phyloP scores from a whole-genome alignment of 2,329 filamentous ascomycete species.

The Cercospora sesami region DNA sequence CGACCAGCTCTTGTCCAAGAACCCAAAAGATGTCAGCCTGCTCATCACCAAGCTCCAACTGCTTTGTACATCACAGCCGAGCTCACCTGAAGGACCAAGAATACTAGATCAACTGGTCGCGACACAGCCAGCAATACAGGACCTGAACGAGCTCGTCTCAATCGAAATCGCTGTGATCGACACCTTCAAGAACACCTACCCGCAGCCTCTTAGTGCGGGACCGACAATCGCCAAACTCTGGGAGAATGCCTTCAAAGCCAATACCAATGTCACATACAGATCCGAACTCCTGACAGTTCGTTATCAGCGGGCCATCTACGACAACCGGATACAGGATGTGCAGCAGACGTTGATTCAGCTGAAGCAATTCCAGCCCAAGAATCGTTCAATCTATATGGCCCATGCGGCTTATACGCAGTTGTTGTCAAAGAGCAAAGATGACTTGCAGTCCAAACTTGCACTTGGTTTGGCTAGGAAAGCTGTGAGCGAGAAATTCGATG shows the following conservation, averaged over 20 bases:
- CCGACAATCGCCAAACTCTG: slow-evolving; percentile 37
- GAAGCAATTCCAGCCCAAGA: slow-evolving; percentile 35
- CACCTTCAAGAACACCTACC: slow-evolving; percentile 30
- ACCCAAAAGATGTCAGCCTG: slow-evolving; percentile 34
- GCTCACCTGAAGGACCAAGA: slow-evolving; percentile 16
- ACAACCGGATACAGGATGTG: slow-evolving; percentile 36
- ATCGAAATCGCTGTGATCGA: slow-evolving; percentile 37
- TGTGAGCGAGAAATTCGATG: slow-evolving; percentile 36
- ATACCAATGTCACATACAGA: slow-evolving; percentile 27
- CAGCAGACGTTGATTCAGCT: slow-evolving; percentile 40
- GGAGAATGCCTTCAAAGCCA: slow-evolving; percentile 35
- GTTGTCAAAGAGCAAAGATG: slow-evolving; percentile 33
- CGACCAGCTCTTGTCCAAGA: slow-evolving; percentile 36
- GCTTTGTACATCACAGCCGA: slow-evolving; percentile 25
- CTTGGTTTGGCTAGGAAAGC: slow-evolving; percentile 36
- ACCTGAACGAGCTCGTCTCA: slow-evolving; percentile 31
- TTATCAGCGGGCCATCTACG: slow-evolving; percentile 35
- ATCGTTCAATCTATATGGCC: slow-evolving; percentile 38
- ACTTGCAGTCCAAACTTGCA: slow-evolving; percentile 35
- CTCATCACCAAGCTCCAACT: slow-evolving; percentile 38
- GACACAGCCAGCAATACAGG: slow-evolving; percentile 30
- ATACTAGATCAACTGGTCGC: slow-evolving; percentile 31
- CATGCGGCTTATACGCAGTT: slow-evolving; percentile 40
- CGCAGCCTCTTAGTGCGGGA: slow-evolving; percentile 31
- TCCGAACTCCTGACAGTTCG: slow-evolving; percentile 34